Conservation (phyloP, 768 basidiomycete species). For the Jaapia argillacea region DNA sequence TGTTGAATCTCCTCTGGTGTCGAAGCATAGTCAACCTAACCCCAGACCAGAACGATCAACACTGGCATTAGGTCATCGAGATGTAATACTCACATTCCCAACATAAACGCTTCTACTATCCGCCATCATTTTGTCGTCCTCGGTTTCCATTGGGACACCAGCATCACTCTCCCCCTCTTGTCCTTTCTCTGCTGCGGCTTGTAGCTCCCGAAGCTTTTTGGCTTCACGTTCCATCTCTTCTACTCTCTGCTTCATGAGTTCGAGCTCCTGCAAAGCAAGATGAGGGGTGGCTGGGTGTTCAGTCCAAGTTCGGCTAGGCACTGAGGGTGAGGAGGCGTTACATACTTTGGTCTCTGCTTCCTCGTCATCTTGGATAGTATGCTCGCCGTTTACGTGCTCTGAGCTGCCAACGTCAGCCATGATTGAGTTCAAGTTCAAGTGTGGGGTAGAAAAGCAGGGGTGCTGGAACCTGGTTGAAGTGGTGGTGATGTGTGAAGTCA, state of each 20-base stretch:
- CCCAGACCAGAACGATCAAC: neutral
- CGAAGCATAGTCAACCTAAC: constrained; percentile 91
- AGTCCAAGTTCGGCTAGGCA: neutral
- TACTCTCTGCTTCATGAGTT: constrained; percentile 85
- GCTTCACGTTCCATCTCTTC: constrained; percentile 93
- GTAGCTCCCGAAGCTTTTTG: constrained; percentile 77
- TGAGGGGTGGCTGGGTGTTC: neutral
- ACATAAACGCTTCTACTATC: constrained; percentile 89
- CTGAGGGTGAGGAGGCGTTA: constrained; percentile 1
- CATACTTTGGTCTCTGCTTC: constrained; percentile 25
- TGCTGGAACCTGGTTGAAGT: too few species aligned
- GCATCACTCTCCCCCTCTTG: constrained; percentile 36
- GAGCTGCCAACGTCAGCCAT: constrained; percentile 21
- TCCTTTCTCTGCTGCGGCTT: constrained; percentile 60
- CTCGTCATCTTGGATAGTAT: constrained; percentile 19
- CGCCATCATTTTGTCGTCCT: constrained; percentile 75
- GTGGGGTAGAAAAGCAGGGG: too few species aligned
- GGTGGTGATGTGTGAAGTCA: too few species aligned
- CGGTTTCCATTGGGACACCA: constrained; percentile 55
- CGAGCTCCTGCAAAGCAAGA: constrained; percentile 50
- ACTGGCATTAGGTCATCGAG: neutral
- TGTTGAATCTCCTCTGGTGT: constrained; percentile 98
- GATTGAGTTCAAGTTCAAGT: constrained; percentile 1
- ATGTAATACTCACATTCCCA: constrained; percentile 70
- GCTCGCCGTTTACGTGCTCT: constrained; percentile 14